Evolutionary conservation across 257 asterid species (phyloP).

Genomic region (Ballota nigra): DNA sequence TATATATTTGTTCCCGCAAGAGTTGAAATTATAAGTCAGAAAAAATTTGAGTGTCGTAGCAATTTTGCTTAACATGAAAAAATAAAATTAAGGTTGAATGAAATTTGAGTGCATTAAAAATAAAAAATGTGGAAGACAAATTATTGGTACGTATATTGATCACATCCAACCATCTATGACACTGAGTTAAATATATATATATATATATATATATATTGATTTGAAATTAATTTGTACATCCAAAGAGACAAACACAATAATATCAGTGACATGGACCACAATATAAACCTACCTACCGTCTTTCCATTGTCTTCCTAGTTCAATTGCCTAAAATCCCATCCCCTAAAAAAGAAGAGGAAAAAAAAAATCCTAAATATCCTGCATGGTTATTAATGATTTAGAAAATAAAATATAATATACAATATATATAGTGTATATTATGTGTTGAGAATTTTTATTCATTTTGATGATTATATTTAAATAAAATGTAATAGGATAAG

Average conservation of each 20-base stretch:
- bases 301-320: not conserved
- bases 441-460: no score
- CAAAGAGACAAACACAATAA: slow-evolving; percentile 9
- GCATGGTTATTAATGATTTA: not conserved
- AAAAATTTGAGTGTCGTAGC: no score
- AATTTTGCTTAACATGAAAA: not conserved
- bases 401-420: not conserved
- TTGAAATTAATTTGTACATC: not conserved
- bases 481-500: no score
- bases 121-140: slow-evolving; percentile 2
- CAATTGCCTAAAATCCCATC: not conserved
- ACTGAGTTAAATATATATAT: slow-evolving; percentile 9
- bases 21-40: not conserved
- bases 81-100: not conserved
- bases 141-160: not conserved
- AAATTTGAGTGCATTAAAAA: not conserved
- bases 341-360: not conserved
- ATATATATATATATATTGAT: no score
- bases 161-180: slow-evolving; percentile 11
- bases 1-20: not conserved
- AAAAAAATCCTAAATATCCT: not conserved
- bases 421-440: no score
- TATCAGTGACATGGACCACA: slow-evolving; percentile 23
- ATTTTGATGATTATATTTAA: no score
- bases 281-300: slow-evolving; percentile 18